These are phyloP conservation scores for Gossypium turneri DNA, from an alignment of 345 rosid genomes.

Conservation along the genomic window DNA sequence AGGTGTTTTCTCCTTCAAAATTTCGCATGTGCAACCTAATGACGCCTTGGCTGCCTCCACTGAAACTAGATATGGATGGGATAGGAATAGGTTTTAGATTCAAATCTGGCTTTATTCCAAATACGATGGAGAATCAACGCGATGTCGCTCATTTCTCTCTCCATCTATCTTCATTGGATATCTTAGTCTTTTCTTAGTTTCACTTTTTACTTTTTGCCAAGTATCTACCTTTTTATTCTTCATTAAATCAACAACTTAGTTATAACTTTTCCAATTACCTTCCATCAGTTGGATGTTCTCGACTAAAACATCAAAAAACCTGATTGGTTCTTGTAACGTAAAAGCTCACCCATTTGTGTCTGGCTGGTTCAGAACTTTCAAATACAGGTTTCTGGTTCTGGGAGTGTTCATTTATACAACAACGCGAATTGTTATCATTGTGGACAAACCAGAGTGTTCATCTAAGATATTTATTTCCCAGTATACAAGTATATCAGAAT, in stretches of 20 bases:
- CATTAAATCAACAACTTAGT: background rate
- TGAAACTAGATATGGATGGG: background rate
- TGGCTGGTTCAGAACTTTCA: background rate
- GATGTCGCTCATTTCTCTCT: background rate
- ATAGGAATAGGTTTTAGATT: conserved; percentile 10
- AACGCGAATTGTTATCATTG: background rate
- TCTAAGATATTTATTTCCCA: background rate
- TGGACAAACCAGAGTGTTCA: background rate
- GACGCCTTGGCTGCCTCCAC: background rate
- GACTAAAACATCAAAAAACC: background rate
- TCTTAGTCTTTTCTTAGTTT: background rate
- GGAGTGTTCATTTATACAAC: background rate
- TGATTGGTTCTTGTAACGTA: background rate
- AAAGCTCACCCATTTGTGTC: background rate
- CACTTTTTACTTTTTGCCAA: background rate
- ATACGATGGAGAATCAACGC: background rate
- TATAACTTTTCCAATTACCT: background rate
- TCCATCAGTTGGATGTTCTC: background rate
- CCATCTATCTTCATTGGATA: background rate
- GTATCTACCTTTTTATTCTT: background rate
- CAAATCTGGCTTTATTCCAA: background rate
- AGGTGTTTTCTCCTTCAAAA: background rate
- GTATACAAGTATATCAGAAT: background rate
- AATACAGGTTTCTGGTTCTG: background rate
- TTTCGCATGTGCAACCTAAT: background rate